Conservation (phyloP, 129 eudicot species). For the Kitagawia praeruptora region DNA sequence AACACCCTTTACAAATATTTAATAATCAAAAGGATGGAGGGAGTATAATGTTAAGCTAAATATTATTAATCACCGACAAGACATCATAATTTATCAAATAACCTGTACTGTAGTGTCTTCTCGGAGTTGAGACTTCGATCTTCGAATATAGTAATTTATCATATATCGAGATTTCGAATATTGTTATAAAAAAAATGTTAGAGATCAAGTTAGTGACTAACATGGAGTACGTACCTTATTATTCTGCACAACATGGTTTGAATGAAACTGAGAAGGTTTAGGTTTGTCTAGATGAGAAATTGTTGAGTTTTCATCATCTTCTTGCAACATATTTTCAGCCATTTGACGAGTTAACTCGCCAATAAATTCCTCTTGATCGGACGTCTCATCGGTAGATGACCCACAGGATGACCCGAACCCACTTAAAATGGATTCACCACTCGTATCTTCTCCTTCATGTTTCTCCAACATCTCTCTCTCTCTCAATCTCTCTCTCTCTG, state of each 20-base stretch:
- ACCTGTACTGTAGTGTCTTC: too few relatives aligned
- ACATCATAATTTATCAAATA: too few relatives aligned
- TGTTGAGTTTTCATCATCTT: constrained; percentile 17
- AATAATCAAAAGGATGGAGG: too few relatives aligned
- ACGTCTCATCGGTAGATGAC: constrained; percentile 36
- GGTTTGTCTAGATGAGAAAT: not conserved
- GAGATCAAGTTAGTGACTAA: not conserved
- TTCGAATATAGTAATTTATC: too few relatives aligned
- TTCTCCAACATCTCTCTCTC: not conserved
- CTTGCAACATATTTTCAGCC: constrained; percentile 73
- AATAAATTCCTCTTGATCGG: constrained; percentile 42
- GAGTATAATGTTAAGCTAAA: too few relatives aligned
- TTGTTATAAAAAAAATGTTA: not conserved
- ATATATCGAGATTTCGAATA: too few relatives aligned
- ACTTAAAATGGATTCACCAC: constrained; percentile 29
- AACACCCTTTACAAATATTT: too few relatives aligned
- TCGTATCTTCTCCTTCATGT: not conserved
- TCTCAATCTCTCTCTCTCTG: not conserved
- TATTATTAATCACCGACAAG: too few relatives aligned
- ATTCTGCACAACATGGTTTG: not conserved
- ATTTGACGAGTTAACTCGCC: constrained; percentile 63
- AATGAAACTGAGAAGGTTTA: not conserved
- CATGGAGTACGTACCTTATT: not conserved
- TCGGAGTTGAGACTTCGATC: too few relatives aligned
- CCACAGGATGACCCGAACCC: constrained; percentile 42